Conservation (phyloP, 495 filamentous ascomycete genomes). For the Trichoderma erinaceum region DNA sequence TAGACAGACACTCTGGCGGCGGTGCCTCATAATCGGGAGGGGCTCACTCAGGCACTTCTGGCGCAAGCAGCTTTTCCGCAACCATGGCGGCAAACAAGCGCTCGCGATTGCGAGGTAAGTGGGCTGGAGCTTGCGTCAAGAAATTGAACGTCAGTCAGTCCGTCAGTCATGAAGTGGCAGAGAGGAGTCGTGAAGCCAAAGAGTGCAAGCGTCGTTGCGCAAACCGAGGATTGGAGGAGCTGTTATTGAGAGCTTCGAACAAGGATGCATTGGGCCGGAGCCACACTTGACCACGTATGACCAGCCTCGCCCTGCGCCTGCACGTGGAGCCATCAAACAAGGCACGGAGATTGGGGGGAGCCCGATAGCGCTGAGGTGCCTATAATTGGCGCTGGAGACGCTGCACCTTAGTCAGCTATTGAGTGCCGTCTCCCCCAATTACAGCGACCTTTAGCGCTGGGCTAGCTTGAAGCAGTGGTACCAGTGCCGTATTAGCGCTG, state of each 20-base stretch:
- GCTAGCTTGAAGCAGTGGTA: not conserved
- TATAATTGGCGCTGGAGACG: not conserved
- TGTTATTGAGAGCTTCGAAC: constrained; percentile 3
- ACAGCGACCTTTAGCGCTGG: not conserved
- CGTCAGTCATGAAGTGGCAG: not conserved
- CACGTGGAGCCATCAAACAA: constrained; percentile 1
- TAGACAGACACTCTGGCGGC: not conserved
- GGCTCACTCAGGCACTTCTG: constrained; percentile 80
- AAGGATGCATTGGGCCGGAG: not conserved
- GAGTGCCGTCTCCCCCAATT: not conserved
- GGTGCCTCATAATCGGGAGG: constrained; percentile 14
- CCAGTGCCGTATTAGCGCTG: not conserved
- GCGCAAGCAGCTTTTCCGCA: constrained; percentile 36
- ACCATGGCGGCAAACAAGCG: constrained; percentile 55
- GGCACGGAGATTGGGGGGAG: not conserved
- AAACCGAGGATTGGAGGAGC: constrained; percentile 6
- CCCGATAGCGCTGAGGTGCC: not conserved
- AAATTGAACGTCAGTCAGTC: not conserved
- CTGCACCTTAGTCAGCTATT: not conserved
- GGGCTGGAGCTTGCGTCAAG: not conserved
- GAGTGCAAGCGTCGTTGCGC: not conserved
- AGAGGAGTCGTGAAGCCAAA: not conserved
- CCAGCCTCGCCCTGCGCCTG: constrained; percentile 7
- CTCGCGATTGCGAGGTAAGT: constrained; percentile 2
- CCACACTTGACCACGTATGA: constrained; percentile 12